Conservation (phyloP, 345 rosid species). For the Hibiscus syriacus region DNA sequence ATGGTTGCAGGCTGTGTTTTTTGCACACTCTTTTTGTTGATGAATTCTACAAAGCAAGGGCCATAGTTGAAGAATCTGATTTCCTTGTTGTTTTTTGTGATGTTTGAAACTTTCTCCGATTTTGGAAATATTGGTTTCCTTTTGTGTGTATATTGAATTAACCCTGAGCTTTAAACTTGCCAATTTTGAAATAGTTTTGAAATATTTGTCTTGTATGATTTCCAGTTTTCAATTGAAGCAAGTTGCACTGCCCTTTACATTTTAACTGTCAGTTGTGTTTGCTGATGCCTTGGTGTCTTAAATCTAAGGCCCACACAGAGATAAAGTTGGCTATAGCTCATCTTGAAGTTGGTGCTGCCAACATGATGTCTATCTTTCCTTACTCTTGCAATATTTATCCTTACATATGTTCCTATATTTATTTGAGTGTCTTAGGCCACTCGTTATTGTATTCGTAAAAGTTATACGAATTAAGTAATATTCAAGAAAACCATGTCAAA, state of each 20-base stretch:
- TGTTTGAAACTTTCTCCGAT: not conserved
- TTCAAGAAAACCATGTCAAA: not conserved
- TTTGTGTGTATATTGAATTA: not conserved
- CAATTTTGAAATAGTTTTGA: not conserved
- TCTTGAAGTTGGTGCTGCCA: not conserved
- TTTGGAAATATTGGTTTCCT: not conserved
- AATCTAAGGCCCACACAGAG: slow-evolving; percentile 8
- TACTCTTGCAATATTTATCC: not conserved
- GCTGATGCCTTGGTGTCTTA: slow-evolving; percentile 10
- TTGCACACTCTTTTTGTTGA: not conserved
- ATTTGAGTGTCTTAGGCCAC: not conserved
- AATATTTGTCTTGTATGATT: slow-evolving; percentile 9
- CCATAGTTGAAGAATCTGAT: not conserved
- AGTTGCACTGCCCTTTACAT: slow-evolving; percentile 6
- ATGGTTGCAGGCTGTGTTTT: not conserved
- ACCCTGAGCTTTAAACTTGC: not conserved
- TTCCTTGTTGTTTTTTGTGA: slow-evolving; percentile 3
- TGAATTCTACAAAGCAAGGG: not conserved
- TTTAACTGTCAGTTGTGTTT: slow-evolving; percentile 18
- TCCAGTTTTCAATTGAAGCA: slow-evolving; percentile 2
- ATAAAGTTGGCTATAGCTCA: slow-evolving; percentile 9
- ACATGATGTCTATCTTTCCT: not conserved
- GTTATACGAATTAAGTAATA: not conserved
- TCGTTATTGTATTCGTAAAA: not conserved
- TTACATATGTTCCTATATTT: not conserved